Evolutionary conservation across 202 grass and related monocot genomes (phyloP).

Genomic region (Elaeis oleifera): DNA sequence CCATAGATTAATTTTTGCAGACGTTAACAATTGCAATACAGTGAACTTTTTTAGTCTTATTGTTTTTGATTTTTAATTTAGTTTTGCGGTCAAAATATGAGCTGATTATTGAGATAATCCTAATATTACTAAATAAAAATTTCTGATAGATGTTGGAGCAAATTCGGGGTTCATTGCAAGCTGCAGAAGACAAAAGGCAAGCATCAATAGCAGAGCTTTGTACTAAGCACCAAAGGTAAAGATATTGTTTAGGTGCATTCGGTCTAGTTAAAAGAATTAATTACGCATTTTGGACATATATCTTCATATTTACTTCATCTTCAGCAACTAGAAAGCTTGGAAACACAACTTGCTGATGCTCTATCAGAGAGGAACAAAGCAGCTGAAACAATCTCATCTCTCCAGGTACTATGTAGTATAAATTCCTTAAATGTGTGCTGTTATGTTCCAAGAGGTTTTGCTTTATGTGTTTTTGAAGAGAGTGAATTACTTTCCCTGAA

Average conservation of each 20-base stretch:
- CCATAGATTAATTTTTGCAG: too few relatives aligned
- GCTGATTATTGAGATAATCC: too few relatives aligned
- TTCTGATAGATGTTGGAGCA: slow-evolving; percentile 77
- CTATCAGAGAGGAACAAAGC: slow-evolving; percentile 70
- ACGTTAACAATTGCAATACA: too few relatives aligned
- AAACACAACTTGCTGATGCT: slow-evolving; percentile 71
- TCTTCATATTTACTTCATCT: not conserved
- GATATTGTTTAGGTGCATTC: slow-evolving; percentile 6
- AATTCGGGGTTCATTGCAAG: slow-evolving; percentile 78
- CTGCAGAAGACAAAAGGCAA: slow-evolving; percentile 79
- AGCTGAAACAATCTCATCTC: slow-evolving; percentile 86
- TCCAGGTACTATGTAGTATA: slow-evolving; percentile 46
- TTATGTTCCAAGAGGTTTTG: not conserved
- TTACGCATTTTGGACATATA: too few relatives aligned
- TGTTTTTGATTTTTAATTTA: too few relatives aligned
- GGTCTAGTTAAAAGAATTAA: too few relatives aligned
- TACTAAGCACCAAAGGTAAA: slow-evolving; percentile 77
- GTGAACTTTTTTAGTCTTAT: too few relatives aligned
- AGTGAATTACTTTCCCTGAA: too few relatives aligned
- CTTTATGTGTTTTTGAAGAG: not conserved
- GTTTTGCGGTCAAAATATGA: too few relatives aligned
- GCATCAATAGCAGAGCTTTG: slow-evolving; percentile 64
- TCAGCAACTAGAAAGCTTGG: slow-evolving; percentile 91
- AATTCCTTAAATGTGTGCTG: not conserved
- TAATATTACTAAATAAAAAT: not conserved